Evolutionary conservation across 2,329 filamentous ascomycete species (phyloP).

Genomic region (Sclerotiophoma versabilis): DNA sequence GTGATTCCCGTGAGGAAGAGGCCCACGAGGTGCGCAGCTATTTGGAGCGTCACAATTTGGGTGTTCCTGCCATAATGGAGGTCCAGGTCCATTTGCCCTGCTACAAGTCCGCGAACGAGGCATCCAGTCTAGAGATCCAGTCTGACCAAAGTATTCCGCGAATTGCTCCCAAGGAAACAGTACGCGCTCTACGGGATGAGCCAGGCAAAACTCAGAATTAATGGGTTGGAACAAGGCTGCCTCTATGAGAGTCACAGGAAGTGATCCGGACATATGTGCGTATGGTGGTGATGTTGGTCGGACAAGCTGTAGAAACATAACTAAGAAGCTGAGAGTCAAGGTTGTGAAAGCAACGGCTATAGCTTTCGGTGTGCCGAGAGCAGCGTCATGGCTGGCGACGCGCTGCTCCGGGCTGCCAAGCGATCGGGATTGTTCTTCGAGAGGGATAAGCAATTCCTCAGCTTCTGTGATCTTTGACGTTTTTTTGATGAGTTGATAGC

Average conservation of each 20-base stretch:
- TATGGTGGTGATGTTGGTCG: slow-evolving; percentile 24
- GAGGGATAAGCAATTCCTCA: slow-evolving; percentile 16
- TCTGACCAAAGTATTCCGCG: slow-evolving; percentile 17
- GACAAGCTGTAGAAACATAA: slow-evolving; percentile 17
- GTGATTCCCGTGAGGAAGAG: neutral
- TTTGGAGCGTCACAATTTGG: slow-evolving; percentile 10
- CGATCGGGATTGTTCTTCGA: slow-evolving; percentile 10
- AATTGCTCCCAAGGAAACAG: slow-evolving; percentile 25
- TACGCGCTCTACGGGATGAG: slow-evolving; percentile 22
- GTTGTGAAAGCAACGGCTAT: slow-evolving; percentile 19
- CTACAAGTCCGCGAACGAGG: slow-evolving; percentile 14
- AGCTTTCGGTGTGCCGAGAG: slow-evolving; percentile 10
- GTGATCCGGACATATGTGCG: slow-evolving; percentile 27
- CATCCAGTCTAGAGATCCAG: slow-evolving; percentile 20
- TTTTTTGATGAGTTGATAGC: slow-evolving; percentile 12
- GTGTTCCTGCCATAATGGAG: slow-evolving; percentile 17
- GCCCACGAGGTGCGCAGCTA: neutral
- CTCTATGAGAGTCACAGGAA: slow-evolving; percentile 25
- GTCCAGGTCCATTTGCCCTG: slow-evolving; percentile 18
- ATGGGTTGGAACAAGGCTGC: slow-evolving; percentile 24
- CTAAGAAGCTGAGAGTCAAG: slow-evolving; percentile 7
- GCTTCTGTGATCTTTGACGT: slow-evolving; percentile 8
- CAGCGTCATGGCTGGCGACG: neutral
- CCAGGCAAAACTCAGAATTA: slow-evolving; percentile 26
- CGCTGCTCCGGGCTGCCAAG: neutral